Base-by-base conservation (phyloP, 1,284 basidiomycete genomes). In the Neolentinus lepideus region DNA sequence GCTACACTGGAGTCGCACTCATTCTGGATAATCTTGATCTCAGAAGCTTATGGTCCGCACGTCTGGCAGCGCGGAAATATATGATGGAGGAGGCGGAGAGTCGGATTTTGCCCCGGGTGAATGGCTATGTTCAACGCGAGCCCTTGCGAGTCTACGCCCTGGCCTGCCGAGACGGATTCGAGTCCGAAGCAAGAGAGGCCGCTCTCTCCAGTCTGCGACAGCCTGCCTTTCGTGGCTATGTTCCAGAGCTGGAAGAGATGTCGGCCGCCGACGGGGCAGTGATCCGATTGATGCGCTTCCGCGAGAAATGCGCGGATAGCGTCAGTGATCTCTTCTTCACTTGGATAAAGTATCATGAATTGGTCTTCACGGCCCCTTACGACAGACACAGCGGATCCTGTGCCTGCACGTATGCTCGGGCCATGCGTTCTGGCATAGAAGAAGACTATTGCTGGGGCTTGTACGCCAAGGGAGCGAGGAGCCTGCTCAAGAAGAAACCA, bases 1-100 rank as follows among this genome's bases (percentile, higher is more conserved):
- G 56, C 11, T 66, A 66, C 48, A 63, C 64, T 0, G 53, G 59
- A 24, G 38, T 54, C 8, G 55, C 59, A 16, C 63, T 56, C n/a
- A 4, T 22, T 2, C 24, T 61, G 16, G 48, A 53, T 4, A 52
- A 47, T 29, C 46, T 59, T 4, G 52, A 47, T 29, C 46, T 59
- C 12, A 59, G 61, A 16, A 24, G 53, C n/a, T 53, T 62, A n/a
- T 43, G 58, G 19, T 50, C 46, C 11, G 57, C 63, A 9, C 53
- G 62, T 19, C 55, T 52, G 26, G 60, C 59, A 3, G 63, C 64
- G n/a, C 52, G 54, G 16, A 66, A 66, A 54, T 66, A 65, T 56
- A 31, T 60, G 47, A 58, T 64, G 47, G 56, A 59, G 29, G 45
- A 51, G 3, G 50, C 58, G 57, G 27, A 52, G 25, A 33, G 46